phyloP scores from a whole-genome alignment of 306 rosid species.

The Canavalia ensiformis region DNA sequence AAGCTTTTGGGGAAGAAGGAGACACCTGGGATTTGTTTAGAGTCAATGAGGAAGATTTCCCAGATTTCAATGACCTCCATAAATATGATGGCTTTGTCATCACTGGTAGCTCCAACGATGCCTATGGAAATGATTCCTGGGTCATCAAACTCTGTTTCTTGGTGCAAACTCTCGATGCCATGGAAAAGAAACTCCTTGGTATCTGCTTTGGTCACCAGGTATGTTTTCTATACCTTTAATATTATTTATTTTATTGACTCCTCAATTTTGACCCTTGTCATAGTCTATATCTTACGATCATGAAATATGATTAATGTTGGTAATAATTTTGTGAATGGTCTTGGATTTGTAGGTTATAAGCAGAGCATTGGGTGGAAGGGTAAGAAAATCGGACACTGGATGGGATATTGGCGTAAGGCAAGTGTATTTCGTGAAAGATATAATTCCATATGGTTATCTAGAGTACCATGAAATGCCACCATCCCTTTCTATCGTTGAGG shows the following conservation, averaged over 20 bases:
- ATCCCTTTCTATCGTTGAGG: constrained; percentile 60
- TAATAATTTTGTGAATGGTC: neutral
- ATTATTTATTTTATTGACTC: neutral
- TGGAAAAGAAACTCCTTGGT: constrained; percentile 75
- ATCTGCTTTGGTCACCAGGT: constrained; percentile 90
- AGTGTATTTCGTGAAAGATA: constrained; percentile 58
- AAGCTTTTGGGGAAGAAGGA: constrained; percentile 72
- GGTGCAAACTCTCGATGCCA: constrained; percentile 64
- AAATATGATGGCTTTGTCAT: constrained; percentile 72
- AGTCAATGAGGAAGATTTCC: constrained; percentile 69
- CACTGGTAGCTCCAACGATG: constrained; percentile 71
- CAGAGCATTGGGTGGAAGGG: constrained; percentile 80
- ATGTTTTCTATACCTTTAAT: neutral
- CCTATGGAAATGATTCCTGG: constrained; percentile 70
- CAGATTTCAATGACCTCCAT: constrained; percentile 55
- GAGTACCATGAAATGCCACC: constrained; percentile 52
- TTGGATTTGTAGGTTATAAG: constrained; percentile 60
- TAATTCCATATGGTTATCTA: constrained; percentile 32
- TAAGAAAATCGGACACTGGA: constrained; percentile 64
- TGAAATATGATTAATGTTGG: neutral
- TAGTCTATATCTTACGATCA: neutral
- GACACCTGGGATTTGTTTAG: constrained; percentile 74
- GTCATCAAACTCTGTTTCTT: constrained; percentile 67
- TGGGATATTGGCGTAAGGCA: constrained; percentile 78
- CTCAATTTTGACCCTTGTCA: too few relatives aligned